Base-by-base conservation (phyloP, 441 rosid genomes). In the Rhodomyrtus psidioides region DNA sequence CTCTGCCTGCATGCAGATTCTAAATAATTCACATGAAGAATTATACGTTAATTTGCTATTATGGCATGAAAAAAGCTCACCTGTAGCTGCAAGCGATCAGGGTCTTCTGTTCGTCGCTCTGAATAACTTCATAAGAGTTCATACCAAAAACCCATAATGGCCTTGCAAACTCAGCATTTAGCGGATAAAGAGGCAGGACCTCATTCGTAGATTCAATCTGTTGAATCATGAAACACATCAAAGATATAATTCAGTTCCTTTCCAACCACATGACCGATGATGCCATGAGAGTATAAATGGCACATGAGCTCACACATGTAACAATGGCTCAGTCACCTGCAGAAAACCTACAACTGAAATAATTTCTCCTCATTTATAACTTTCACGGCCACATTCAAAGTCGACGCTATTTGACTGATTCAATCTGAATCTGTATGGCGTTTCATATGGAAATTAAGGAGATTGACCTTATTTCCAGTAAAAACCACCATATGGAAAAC, bases 121-220 rank as follows among this genome's bases (percentile, higher is more conserved):
- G 89, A 88, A 95, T 87, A 84, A 96, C 86, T 85, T 93, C 98
- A 87, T 94, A 96, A 86, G 98, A 97, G 87, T 92, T 96, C 75
- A 90, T 89, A 86, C 99, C 95, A 60, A 94, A 96, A 87, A 93
- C 88, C 99, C 98, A 95, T 62, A 94, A 86, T 82, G 99, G 98
- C 90, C 92, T 93, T 42, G 99, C 85, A 87, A 97, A 96, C 93
- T 97, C 98, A 70, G 96, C 99, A 88, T 92, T 91, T 83, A 93
- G 83, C 65, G 94, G 86, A 90, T 92, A 93, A 83, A 97, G 90
- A 83, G 90, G 89, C 87, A 91, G 83, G 82, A 94, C 94, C 89
- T 91, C 91, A 84, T 93, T 93, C 56, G 34, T 88, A 87, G 94
- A 91, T 90, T 94, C 99, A 88, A 89, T 89, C 99, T 94, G 93